phyloP scores from a whole-genome alignment of 192 early-diverging fungal genomes.

The Fimicolochytrium jonesii region DNA sequence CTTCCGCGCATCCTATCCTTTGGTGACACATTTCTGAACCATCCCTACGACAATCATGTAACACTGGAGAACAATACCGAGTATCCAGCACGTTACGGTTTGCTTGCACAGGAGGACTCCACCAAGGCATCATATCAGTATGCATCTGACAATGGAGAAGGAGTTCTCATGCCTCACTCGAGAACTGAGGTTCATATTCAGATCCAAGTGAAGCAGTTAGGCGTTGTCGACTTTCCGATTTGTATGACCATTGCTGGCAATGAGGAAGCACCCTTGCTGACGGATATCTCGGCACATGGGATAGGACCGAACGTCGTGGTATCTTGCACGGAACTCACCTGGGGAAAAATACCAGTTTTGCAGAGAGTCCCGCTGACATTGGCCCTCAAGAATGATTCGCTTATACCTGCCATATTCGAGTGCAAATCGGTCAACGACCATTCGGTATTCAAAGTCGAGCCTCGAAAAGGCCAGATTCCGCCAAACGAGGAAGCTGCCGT shows the following conservation, averaged over 20 bases:
- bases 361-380: constrained; percentile 19
- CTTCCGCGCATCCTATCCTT: constrained; percentile 35
- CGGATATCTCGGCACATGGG: constrained; percentile 47
- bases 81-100: constrained; percentile 42
- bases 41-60: constrained; percentile 37
- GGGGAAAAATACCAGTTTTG: constrained; percentile 56
- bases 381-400: constrained; percentile 46
- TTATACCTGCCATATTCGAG: constrained; percentile 44
- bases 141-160: constrained; percentile 32
- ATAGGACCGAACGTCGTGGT: constrained; percentile 51
- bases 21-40: constrained; percentile 48
- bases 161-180: constrained; percentile 46
- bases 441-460: constrained; percentile 43
- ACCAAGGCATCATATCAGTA: constrained; percentile 43
- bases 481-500: constrained; percentile 29
- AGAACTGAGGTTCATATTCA: constrained; percentile 27
- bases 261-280: constrained; percentile 30
- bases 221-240: constrained; percentile 45
- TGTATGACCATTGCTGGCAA: constrained; percentile 45
- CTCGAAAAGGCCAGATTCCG: constrained; percentile 29
- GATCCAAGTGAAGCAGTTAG: constrained; percentile 48
- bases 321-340: constrained; percentile 46
- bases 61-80: constrained; percentile 42
- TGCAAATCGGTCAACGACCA: constrained; percentile 41
- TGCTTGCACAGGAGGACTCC: constrained; percentile 44